Conservation (phyloP, 2,329 filamentous ascomycete species). For the Neurospora crassa region DNA sequence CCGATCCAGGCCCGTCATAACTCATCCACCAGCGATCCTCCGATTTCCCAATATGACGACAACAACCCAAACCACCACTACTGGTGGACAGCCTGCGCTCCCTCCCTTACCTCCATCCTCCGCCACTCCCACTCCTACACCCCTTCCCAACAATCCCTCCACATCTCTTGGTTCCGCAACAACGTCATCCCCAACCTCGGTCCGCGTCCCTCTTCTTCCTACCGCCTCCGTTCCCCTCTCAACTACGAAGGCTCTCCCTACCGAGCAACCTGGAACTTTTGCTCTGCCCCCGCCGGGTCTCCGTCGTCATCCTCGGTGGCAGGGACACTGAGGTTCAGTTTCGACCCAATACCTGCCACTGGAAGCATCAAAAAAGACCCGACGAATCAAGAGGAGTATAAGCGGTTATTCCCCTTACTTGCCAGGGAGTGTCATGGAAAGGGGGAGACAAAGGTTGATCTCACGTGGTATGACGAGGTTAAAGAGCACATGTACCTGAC, state of each 20-base stretch:
- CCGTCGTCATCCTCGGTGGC: too few relatives aligned
- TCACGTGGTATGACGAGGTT: neutral
- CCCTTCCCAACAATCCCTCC: slow-evolving; percentile 1
- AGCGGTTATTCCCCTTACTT: neutral
- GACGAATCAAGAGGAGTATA: neutral
- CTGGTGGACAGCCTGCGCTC: slow-evolving; percentile 6
- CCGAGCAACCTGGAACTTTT: slow-evolving; percentile 10
- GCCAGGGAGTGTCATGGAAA: neutral
- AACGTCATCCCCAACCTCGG: slow-evolving; percentile 7
- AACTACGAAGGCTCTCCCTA: slow-evolving; percentile 10
- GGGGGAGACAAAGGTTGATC: neutral
- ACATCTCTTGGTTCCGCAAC: slow-evolving; percentile 7
- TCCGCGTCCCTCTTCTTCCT: neutral
- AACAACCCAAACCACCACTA: slow-evolving; percentile 1
- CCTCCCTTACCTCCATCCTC: slow-evolving; percentile 5
- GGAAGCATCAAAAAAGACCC: neutral
- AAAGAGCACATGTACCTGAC: neutral
- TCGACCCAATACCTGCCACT: neutral
- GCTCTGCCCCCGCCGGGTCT: neutral
- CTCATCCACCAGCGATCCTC: neutral
- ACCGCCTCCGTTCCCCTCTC: neutral
- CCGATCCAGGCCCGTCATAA: too few relatives aligned
- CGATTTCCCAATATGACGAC: neutral
- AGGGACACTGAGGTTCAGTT: neutral
- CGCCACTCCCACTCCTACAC: slow-evolving; percentile 5